phyloP scores from a whole-genome alignment of 345 rosid species.

The Reutealis trisperma region DNA sequence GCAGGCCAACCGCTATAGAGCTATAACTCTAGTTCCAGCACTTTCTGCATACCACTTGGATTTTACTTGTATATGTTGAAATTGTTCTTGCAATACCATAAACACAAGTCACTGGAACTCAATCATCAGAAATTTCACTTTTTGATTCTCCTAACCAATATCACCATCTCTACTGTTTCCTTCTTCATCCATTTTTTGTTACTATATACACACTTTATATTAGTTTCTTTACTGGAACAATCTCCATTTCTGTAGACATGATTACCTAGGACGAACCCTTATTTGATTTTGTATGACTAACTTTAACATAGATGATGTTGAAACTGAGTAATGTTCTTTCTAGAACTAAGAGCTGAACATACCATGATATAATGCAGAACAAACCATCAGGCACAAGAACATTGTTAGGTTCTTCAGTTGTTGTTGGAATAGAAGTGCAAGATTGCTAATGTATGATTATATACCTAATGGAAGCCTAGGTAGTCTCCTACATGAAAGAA shows the following conservation, averaged over 20 bases:
- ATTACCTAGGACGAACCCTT: background rate
- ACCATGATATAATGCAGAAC: too few relatives aligned
- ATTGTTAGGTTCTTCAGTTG: conserved; percentile 90
- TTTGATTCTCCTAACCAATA: background rate
- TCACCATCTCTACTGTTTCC: background rate
- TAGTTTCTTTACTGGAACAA: background rate
- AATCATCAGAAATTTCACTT: background rate
- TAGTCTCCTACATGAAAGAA: conserved; percentile 79
- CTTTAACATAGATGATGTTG: background rate
- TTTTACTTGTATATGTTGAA: too few relatives aligned
- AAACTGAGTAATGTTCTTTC: background rate
- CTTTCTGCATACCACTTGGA: background rate
- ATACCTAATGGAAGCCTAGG: conserved; percentile 96
- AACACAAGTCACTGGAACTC: background rate
- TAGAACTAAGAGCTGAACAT: background rate
- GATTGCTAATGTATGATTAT: conserved; percentile 89
- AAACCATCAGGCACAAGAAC: conserved; percentile 77
- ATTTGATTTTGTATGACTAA: background rate
- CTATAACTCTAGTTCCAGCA: background rate
- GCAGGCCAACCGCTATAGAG: background rate
- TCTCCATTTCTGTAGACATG: background rate
- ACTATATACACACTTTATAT: background rate
- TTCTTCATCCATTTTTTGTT: background rate
- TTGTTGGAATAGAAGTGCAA: conserved; percentile 79
- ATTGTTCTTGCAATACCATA: background rate